Base-by-base conservation (phyloP, 768 basidiomycete genomes). In the Russula sp. region DNA sequence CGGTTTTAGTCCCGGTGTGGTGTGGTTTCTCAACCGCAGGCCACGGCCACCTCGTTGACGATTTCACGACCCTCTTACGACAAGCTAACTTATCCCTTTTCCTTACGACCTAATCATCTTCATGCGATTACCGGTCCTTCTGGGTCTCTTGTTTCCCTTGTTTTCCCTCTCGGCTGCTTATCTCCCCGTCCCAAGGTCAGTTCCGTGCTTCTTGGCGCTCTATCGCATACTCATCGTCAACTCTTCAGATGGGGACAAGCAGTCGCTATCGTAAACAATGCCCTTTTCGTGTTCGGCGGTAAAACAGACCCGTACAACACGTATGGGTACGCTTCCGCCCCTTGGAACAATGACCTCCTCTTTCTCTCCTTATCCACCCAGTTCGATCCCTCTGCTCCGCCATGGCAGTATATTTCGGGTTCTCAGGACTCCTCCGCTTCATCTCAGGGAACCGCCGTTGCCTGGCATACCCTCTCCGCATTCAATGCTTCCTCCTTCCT, bases 181-280 rank as follows among this genome's bases (percentile, higher is more conserved):
- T 52, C 46, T 59, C 3, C 18, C 54, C 32, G 10, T 52, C 26
- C 36, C 64, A 6, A 65, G 64, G 64, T 65, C 7, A 4, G 59
- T 44, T 2, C 11, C 11, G n/a, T 48, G 1, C 26, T 36, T 2
- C 28, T 22, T 24, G n/a, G 49, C 54, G 24, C 18, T n/a, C 20
- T 7, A 0, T 36, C 3, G 2, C 13, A 24, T 16, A 4, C 46
- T 53, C 34, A 46, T 38, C 8, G 34, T 26, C 24, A 28, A 18
- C 32, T 11, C 59, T 34, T 44, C 54, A 94, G 94, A 79, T 96
- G 94, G 94, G 94, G 87, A 32, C 91, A 92, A 67, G 89, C 90
- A 5, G 76, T 78, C 0, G 81, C 84, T 22, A 70, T 88, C 49
- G 73, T 88, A 26, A 78, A 82, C 69, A 79, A 84, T 66, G 78